Conservation (phyloP, 2,329 filamentous ascomycete species). For the Iodosphaeria phyllophila region DNA sequence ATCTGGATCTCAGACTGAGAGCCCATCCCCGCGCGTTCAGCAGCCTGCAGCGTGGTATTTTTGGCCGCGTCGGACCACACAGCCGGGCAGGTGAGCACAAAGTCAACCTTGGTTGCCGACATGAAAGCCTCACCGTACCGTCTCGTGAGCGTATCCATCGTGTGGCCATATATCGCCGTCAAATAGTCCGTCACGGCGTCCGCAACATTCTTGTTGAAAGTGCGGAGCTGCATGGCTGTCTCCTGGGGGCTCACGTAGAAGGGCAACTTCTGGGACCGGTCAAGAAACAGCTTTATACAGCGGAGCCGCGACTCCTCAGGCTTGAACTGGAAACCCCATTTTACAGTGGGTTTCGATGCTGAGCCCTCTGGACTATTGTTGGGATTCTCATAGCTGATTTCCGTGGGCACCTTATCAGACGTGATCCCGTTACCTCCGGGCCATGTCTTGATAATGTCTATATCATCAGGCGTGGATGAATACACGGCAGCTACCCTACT, state of each 20-base stretch:
- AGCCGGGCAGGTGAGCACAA: constrained; percentile 64
- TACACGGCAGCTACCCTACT: constrained; percentile 52
- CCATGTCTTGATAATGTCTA: constrained; percentile 75
- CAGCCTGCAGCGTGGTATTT: constrained; percentile 61
- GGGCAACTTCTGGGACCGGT: constrained; percentile 62
- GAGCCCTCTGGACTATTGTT: constrained; percentile 16
- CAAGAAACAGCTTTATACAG: constrained; percentile 72
- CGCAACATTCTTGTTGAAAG: constrained; percentile 57
- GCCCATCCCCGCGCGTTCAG: constrained; percentile 64
- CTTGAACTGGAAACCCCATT: constrained; percentile 74
- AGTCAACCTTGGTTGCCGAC: constrained; percentile 56
- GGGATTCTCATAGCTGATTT: constrained; percentile 44
- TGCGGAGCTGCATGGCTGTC: constrained; percentile 57
- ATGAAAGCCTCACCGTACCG: constrained; percentile 67
- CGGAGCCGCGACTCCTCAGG: constrained; percentile 58
- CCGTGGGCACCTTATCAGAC: constrained; percentile 73
- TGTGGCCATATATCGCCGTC: constrained; percentile 57
- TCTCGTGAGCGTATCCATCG: constrained; percentile 57
- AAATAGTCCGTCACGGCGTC: constrained; percentile 69
- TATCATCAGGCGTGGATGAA: constrained; percentile 57
- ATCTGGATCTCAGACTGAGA: constrained; percentile 51
- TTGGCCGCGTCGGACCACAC: constrained; percentile 80
- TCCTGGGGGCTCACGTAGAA: constrained; percentile 65
- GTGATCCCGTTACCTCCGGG: constrained; percentile 71
- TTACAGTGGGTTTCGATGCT: constrained; percentile 30